These are phyloP conservation scores for Emergomyces pasteurianus DNA, from an alignment of 2,329 filamentous ascomycete species.

Conservation along the genomic window DNA sequence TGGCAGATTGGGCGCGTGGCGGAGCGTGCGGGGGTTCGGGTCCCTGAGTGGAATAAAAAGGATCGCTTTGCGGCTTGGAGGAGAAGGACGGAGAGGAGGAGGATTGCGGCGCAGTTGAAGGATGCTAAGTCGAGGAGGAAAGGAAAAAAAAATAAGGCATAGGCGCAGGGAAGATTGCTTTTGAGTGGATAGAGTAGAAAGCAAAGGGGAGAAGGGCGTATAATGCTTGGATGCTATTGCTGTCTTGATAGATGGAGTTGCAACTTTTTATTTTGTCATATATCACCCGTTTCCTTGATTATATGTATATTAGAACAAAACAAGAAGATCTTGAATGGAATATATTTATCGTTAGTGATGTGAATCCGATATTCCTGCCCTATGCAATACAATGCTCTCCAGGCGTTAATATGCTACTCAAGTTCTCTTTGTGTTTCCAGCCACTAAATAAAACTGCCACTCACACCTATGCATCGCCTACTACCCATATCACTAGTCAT, in stretches of 20 bases:
- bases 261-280: neutral
- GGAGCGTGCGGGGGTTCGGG: constrained; percentile 47
- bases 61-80: constrained; percentile 56
- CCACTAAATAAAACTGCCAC: neutral
- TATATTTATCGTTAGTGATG: neutral
- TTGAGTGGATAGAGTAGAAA: neutral
- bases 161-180: constrained; percentile 16
- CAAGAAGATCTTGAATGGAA: neutral
- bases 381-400: neutral
- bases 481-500: neutral
- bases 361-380: too few species aligned
- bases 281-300: neutral
- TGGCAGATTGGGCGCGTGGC: constrained; percentile 55
- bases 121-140: constrained; percentile 39
- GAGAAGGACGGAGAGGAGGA: constrained; percentile 42
- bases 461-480: neutral
- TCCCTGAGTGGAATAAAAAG: constrained; percentile 43
- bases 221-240: neutral
- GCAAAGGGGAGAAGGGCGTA: neutral
- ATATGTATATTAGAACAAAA: constrained; percentile 1
- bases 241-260: neutral
- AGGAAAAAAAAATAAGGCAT: constrained; percentile 19
- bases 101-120: constrained; percentile 42
- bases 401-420: neutral
- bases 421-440: neutral